These are phyloP conservation scores for Cicer judaicum DNA, from an alignment of 306 rosid species.

Conservation along the genomic window DNA sequence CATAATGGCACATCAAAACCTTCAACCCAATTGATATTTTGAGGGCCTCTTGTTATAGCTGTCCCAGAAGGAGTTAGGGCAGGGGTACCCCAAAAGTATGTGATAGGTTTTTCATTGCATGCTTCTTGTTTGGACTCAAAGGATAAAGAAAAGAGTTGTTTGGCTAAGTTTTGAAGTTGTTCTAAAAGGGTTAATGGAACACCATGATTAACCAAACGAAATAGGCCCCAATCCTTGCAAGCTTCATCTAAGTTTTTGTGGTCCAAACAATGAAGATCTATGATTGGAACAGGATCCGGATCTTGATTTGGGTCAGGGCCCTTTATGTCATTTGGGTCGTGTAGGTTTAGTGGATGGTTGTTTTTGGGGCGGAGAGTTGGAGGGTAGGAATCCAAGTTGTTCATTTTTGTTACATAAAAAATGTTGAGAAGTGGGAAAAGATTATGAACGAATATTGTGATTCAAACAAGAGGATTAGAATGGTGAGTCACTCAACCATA, in stretches of 20 bases:
- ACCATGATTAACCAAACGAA: slow-evolving; percentile 79
- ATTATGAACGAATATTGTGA: not conserved
- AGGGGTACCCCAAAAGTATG: slow-evolving; percentile 82
- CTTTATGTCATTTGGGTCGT: not conserved
- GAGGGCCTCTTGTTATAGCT: slow-evolving; percentile 40
- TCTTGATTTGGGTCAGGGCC: not conserved
- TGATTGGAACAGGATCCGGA: slow-evolving; percentile 52
- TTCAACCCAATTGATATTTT: slow-evolving; percentile 66
- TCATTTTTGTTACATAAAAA: not conserved
- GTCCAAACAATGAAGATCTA: slow-evolving; percentile 57
- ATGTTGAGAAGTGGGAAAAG: not conserved
- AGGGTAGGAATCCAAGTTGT: slow-evolving; percentile 58
- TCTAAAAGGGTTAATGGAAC: slow-evolving; percentile 61
- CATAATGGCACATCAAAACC: slow-evolving; percentile 58
- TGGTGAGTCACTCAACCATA: not conserved
- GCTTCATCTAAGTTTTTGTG: slow-evolving; percentile 50
- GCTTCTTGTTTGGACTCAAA: slow-evolving; percentile 61
- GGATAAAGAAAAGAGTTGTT: slow-evolving; percentile 49
- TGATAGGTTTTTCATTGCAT: slow-evolving; percentile 44
- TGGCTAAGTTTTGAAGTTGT: slow-evolving; percentile 49
- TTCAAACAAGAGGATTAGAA: not conserved
- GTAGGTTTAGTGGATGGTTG: not conserved
- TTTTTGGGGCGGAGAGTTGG: slow-evolving; percentile 47
- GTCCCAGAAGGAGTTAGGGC: slow-evolving; percentile 60
- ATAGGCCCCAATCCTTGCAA: slow-evolving; percentile 69